A percentile compares a stretch with the other conserved stretches of the same genome.
These are phyloP conservation scores for Chlorella sp. DNA, from an alignment of 139 green algal species.

Conservation along the genomic window DNA sequence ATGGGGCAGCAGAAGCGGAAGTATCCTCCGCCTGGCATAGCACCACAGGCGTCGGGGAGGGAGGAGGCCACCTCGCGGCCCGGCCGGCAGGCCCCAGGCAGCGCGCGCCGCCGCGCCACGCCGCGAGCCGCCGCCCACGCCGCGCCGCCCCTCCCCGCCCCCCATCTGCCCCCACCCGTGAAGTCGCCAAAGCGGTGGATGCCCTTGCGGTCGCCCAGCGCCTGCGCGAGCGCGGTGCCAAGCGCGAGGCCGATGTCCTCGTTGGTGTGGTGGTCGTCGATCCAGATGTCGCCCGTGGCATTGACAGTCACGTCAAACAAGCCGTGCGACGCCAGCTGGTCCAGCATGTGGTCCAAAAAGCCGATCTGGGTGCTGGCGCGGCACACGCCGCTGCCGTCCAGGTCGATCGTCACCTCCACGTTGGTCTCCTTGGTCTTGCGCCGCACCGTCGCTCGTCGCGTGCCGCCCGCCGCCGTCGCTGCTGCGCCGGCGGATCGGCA, in stretches of 20 bases:
- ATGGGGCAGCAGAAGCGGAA: too few species aligned
- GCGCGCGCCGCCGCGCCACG: too few species aligned
- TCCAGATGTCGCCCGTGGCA: slow-evolving; percentile 91
- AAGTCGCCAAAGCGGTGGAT: slow-evolving; percentile 97
- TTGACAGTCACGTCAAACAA: slow-evolving; percentile 84
- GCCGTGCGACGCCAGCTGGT: slow-evolving; percentile 92
- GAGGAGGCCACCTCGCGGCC: too few species aligned
- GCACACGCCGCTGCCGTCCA: slow-evolving; percentile 93
- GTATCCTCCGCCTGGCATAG: too few species aligned
- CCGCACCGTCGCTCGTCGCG: slow-evolving; percentile 42
- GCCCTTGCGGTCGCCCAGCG: slow-evolving; percentile 92
- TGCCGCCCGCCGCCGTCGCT: too few species aligned
- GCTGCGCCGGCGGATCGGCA: too few species aligned
- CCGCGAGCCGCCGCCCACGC: background rate
- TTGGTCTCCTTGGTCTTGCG: slow-evolving; percentile 93
- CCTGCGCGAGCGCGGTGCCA: slow-evolving; percentile 68
- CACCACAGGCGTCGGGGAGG: too few species aligned
- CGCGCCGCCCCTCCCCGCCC: background rate
- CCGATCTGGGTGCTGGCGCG: slow-evolving; percentile 63
- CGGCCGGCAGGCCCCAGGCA: too few species aligned
- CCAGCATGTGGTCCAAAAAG: slow-evolving; percentile 99
- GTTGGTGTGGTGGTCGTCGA: slow-evolving; percentile 99
- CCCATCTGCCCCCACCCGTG: slow-evolving; percentile 32
- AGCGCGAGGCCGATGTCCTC: slow-evolving; percentile 94
- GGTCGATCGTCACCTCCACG: slow-evolving; percentile 86